Base-by-base conservation (phyloP, 2,329 filamentous ascomycete species). In the Alternaria incomplexa region DNA sequence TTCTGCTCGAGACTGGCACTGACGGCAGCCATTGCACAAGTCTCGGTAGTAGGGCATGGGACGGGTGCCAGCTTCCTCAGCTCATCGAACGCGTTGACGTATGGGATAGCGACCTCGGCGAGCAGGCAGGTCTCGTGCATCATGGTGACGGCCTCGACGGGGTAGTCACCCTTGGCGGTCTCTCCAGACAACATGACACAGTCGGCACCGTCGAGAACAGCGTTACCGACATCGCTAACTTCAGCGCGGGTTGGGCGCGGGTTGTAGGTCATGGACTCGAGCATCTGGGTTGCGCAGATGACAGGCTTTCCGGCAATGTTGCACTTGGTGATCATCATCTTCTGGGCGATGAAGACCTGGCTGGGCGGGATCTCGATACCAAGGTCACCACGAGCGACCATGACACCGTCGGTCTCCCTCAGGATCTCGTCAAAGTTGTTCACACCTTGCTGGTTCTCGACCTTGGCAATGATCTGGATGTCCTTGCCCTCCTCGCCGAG, bases 251-350 rank as follows among this genome's bases (percentile, higher is more conserved):
- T 99, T 55, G 96, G 96, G 68, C 96, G 93, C 72, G 96, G 96
- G 87, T 99, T 99, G 88, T 97, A 97, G 83, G 97, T 99, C 96
- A 99, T 99, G 72, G 93, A 97, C 89, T 99, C 96, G 73, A 99
- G 89, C 96, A 99, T 99, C 87, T 99, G 96, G 44, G 96, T 99
- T 64, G 96, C 96, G 84, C 95, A 98, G 81, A 99, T 97, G 82
- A 95, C 94, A 73, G 96, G 96, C 89, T 99, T 99, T 83, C 96
- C 96, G 73, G 93, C 94, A 80, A 97, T 90, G 87, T 99, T 99
- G 90, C 96, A 99, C 90, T 98, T 98, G 84, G 96, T 94, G 83
- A 99, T 99, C 89, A 99, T 94, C 93, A 99, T 99, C 91, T 99
- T 99, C 88, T 99, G 96, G 61, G 96, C 96, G 73, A 97, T 93